These are phyloP conservation scores for Przewalskia tangutica DNA, from an alignment of 257 asterid genomes.

Conservation along the genomic window DNA sequence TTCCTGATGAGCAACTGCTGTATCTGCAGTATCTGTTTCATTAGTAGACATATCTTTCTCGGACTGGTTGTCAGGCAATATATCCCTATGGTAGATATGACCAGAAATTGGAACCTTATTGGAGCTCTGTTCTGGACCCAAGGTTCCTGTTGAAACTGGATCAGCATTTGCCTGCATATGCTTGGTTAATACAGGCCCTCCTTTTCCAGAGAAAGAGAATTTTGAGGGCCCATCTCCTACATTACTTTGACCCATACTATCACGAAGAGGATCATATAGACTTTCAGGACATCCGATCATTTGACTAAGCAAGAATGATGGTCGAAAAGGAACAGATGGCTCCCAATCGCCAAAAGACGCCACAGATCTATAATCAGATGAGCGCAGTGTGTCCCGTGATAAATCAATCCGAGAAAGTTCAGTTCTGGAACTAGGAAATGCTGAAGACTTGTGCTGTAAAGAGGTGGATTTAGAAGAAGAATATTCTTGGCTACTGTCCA, in stretches of 20 bases:
- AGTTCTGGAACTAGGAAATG: constrained; percentile 36
- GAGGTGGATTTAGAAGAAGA: constrained; percentile 36
- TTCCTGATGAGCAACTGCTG: constrained; percentile 12
- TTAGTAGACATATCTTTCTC: constrained; percentile 10
- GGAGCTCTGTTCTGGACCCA: constrained; percentile 20
- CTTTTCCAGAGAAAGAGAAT: constrained; percentile 39
- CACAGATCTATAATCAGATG: constrained; percentile 19
- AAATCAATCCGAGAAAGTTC: constrained; percentile 19
- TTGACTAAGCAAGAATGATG: constrained; percentile 49
- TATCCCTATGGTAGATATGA: constrained; percentile 11
- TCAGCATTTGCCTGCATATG: constrained; percentile 22
- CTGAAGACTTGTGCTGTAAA: constrained; percentile 27
- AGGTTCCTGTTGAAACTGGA: constrained; percentile 11
- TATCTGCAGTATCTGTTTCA: constrained; percentile 9
- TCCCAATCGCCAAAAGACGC: constrained; percentile 51
- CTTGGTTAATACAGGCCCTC: constrained; percentile 31
- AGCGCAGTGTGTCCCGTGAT: constrained; percentile 18
- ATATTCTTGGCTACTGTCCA: constrained; percentile 25
- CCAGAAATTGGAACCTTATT: constrained; percentile 14
- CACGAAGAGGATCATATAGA: constrained; percentile 40
- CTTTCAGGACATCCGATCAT: constrained; percentile 37
- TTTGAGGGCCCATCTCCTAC: constrained; percentile 19
- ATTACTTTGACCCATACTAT: constrained; percentile 26
- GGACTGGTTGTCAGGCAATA: background rate
- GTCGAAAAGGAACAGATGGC: constrained; percentile 65